Evolutionary conservation across 257 asterid genomes (phyloP).

Genomic region (Buddleja alternifolia): DNA sequence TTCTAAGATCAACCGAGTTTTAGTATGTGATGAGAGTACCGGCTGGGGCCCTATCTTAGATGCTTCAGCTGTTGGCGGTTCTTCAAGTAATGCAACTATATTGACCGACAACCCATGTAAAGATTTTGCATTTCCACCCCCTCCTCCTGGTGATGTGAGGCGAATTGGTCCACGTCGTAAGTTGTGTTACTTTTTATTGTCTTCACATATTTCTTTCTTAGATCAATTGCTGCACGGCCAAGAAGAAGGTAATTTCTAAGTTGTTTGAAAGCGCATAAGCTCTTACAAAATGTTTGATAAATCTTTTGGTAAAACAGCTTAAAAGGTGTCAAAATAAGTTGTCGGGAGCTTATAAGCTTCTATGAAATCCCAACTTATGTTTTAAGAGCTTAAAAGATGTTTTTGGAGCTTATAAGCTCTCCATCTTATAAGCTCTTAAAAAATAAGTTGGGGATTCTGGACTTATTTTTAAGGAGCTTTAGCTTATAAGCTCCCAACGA

Average conservation of each 20-base stretch:
- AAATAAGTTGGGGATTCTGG: too few relatives aligned
- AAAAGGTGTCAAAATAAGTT: too few relatives aligned
- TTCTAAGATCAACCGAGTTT: slow-evolving; percentile 37
- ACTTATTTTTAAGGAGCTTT: too few relatives aligned
- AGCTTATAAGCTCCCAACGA: too few relatives aligned
- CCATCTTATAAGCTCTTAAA: too few relatives aligned
- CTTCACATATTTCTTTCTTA: slow-evolving; percentile 16
- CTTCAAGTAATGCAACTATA: slow-evolving; percentile 34
- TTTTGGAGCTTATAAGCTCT: too few relatives aligned
- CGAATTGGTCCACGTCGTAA: slow-evolving; percentile 96
- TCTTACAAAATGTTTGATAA: too few relatives aligned
- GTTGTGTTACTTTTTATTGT: slow-evolving; percentile 37
- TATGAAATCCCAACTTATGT: too few relatives aligned
- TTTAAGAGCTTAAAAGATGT: too few relatives aligned
- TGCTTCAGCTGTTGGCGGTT: slow-evolving; percentile 40
- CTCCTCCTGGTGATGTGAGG: slow-evolving; percentile 74
- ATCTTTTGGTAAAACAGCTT: too few relatives aligned
- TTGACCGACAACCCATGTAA: slow-evolving; percentile 67
- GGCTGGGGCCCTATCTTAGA: slow-evolving; percentile 44
- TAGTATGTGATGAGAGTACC: slow-evolving; percentile 58
- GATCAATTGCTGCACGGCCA: slow-evolving; percentile 15
- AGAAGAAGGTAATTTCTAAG: background rate
- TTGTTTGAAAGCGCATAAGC: too few relatives aligned
- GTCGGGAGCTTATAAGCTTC: too few relatives aligned
- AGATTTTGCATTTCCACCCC: slow-evolving; percentile 79